A percentile compares a stretch with the other conserved stretches of the same genome.
Evolutionary conservation across 352 stramenopile genomes (phyloP).

Genomic region (Bremia lactucae): DNA sequence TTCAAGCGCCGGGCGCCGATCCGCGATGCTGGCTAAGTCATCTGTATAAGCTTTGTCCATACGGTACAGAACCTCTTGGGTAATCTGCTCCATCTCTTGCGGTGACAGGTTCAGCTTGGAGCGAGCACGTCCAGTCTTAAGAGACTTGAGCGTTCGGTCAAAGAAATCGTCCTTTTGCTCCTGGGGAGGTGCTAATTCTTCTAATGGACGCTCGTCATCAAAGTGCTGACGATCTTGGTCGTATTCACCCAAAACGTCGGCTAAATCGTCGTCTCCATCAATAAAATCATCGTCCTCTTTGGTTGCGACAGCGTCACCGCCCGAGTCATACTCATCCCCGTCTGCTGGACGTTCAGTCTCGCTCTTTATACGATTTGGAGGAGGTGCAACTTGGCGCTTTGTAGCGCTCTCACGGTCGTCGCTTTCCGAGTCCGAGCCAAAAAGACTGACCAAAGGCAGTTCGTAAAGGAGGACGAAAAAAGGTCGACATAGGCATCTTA

Average conservation of each 20-base stretch:
- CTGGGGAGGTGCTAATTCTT: slow-evolving; percentile 18
- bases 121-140: slow-evolving; percentile 68
- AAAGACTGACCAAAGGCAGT: slow-evolving; percentile 34
- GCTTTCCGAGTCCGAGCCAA: slow-evolving; percentile 82
- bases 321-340: slow-evolving; percentile 78
- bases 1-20: slow-evolving; percentile 55
- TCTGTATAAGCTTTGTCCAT: slow-evolving; percentile 84
- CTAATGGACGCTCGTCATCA: slow-evolving; percentile 68
- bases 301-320: slow-evolving; percentile 53
- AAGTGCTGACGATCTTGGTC: slow-evolving; percentile 64
- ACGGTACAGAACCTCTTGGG: slow-evolving; percentile 79
- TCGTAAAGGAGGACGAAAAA: not conserved
- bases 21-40: slow-evolving; percentile 52
- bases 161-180: slow-evolving; percentile 66
- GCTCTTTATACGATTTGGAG: slow-evolving; percentile 44
- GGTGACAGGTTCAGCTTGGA: slow-evolving; percentile 70
- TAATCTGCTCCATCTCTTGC: slow-evolving; percentile 81
- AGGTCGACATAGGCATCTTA: slow-evolving; percentile 7
- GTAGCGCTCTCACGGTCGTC: slow-evolving; percentile 46
- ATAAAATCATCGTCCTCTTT: slow-evolving; percentile 85
- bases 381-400: slow-evolving; percentile 37
- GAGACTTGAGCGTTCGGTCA: slow-evolving; percentile 68
- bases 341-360: slow-evolving; percentile 15
- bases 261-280: slow-evolving; percentile 78
- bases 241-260: slow-evolving; percentile 74